A percentile compares a stretch with the other conserved stretches of the same genome.
Evolutionary conservation across 2,329 filamentous ascomycete genomes (phyloP).

Genomic region (Aspergillus sp.): DNA sequence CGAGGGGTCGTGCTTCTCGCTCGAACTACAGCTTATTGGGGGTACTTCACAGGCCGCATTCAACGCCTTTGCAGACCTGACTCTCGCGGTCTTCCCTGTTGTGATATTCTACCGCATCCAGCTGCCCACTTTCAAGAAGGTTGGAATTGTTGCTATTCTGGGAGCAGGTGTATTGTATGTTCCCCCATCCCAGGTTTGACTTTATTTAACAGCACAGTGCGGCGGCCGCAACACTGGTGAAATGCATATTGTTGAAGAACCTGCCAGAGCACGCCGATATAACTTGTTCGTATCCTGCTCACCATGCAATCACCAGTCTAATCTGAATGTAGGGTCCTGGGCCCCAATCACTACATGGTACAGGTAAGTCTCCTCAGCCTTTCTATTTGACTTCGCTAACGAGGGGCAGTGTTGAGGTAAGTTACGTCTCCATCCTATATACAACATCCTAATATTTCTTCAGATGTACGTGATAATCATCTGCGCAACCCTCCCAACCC

Average conservation of each 20-base stretch:
- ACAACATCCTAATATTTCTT: background rate
- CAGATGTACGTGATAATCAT: slow-evolving; percentile 15
- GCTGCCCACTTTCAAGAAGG: slow-evolving; percentile 9
- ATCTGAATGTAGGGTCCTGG: slow-evolving; percentile 11
- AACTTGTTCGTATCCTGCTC: slow-evolving; percentile 8
- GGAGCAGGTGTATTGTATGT: slow-evolving; percentile 13
- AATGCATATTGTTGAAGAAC: slow-evolving; percentile 10
- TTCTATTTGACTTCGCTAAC: background rate
- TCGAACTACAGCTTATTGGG: slow-evolving; percentile 9
- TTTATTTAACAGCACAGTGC: background rate
- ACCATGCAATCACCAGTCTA: background rate
- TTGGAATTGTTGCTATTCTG: slow-evolving; percentile 13
- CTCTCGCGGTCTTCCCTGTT: slow-evolving; percentile 13
- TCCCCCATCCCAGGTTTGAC: rapidly evolving
- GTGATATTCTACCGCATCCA: slow-evolving; percentile 13
- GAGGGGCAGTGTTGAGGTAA: background rate
- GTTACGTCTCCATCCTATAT: background rate
- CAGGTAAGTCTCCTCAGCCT: background rate
- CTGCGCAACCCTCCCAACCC: slow-evolving; percentile 13
- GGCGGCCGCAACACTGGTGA: slow-evolving; percentile 12
- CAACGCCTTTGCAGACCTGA: slow-evolving; percentile 16
- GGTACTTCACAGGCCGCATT: slow-evolving; percentile 17
- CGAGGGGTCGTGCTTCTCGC: slow-evolving; percentile 13
- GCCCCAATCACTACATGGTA: slow-evolving; percentile 18
- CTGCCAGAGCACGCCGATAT: slow-evolving; percentile 16